These are phyloP conservation scores for Sphagnum contortum DNA, from an alignment of 225 moss, liverwort and hornwort genomes.

Conservation along the genomic window DNA sequence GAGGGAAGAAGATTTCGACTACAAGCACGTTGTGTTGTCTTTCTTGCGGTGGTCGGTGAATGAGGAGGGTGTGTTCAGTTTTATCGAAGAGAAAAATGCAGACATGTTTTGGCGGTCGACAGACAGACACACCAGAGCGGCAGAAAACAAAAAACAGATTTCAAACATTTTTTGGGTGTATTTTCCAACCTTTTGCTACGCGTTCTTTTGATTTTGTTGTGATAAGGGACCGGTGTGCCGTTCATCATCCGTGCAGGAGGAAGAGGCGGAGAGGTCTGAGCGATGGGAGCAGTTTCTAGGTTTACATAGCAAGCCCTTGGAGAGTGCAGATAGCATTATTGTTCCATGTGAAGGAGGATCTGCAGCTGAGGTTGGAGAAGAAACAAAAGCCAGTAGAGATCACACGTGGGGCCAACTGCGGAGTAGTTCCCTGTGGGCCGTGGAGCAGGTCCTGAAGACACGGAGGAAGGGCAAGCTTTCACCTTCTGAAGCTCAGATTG, in stretches of 20 bases:
- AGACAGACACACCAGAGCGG: no score
- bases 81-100: no score
- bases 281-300: conserved; percentile 68
- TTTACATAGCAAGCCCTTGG: conserved; percentile 7
- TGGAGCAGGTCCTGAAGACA: conserved; percentile 42
- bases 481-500: conserved; percentile 1
- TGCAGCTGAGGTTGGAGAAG: conserved; percentile 1
- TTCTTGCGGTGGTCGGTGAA: no score
- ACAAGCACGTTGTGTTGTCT: no score
- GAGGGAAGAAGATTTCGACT: no score
- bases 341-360: conserved; percentile 2
- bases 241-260: conserved; percentile 34
- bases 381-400: neutral
- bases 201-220: neutral
- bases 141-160: no score
- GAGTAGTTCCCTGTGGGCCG: conserved; percentile 46
- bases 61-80: no score
- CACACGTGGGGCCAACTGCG: conserved; percentile 36
- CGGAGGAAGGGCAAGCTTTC: conserved; percentile 13
- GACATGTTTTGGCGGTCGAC: no score
- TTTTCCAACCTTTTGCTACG: no score
- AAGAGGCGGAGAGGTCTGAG: conserved; percentile 61
- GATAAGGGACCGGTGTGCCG: neutral
- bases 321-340: conserved; percentile 6
- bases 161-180: no score